Percentiles rank a stretch among this genome's conserved stretches.
Conservation (phyloP, 2,329 filamentous ascomycete species). For the Trichoderma arundinaceum region DNA sequence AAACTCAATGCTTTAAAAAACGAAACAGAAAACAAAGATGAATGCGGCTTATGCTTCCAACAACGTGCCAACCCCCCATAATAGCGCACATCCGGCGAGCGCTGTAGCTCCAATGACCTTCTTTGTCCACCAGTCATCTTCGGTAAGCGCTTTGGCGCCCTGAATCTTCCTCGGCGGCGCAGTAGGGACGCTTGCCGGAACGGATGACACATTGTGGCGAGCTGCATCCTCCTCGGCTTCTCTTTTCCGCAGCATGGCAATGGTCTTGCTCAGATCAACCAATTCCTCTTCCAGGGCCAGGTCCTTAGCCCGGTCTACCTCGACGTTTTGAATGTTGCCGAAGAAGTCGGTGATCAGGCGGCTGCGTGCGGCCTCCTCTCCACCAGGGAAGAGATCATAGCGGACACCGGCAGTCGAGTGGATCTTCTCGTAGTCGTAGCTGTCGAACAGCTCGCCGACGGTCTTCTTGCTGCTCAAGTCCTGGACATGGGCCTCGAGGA, state of each 20-base stretch:
- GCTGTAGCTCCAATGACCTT: conserved; percentile 67
- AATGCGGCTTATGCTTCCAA: conserved; percentile 44
- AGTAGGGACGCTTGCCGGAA: conserved; percentile 40
- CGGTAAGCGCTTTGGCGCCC: conserved; percentile 64
- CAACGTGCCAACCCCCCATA: conserved; percentile 65
- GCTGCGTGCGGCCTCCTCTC: conserved; percentile 75
- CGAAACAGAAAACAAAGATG: background rate
- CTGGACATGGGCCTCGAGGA: conserved; percentile 87
- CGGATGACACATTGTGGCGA: conserved; percentile 38
- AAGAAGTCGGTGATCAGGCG: conserved; percentile 96
- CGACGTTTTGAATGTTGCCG: conserved; percentile 96
- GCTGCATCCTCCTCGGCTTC: conserved; percentile 53
- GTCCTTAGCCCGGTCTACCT: conserved; percentile 72
- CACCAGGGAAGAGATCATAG: conserved; percentile 93
- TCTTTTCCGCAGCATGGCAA: conserved; percentile 58
- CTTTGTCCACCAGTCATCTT: conserved; percentile 71
- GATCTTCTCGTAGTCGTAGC: conserved; percentile 92
- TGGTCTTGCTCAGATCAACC: conserved; percentile 72
- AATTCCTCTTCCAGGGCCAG: conserved; percentile 73
- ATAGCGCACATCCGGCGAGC: conserved; percentile 63
- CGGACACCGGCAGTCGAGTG: conserved; percentile 90
- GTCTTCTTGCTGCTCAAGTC: conserved; percentile 88
- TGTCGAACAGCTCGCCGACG: conserved; percentile 92
- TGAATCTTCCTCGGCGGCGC: conserved; percentile 42
- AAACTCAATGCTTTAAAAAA: conserved; percentile 3